Percentiles rank a stretch among this genome's conserved stretches.
Conservation (phyloP, 805 yeast species). For the Ogataea allantospora region DNA sequence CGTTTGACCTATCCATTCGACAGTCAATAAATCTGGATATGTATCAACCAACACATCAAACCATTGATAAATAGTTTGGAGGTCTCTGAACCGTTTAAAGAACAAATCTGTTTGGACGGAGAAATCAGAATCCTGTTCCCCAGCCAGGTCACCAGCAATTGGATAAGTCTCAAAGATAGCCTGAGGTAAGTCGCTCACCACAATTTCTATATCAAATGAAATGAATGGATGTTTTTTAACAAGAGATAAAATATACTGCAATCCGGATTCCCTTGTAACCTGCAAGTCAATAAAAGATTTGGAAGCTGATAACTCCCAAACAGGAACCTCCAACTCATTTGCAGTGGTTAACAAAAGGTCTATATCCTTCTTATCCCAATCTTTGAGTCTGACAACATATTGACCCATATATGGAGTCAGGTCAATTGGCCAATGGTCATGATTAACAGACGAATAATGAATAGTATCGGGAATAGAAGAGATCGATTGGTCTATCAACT, state of each 20-base stretch:
- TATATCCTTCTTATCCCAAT: conserved; percentile 27
- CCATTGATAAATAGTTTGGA: conserved; percentile 73
- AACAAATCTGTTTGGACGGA: conserved; percentile 46
- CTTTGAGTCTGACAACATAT: conserved; percentile 43
- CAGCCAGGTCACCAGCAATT: not conserved
- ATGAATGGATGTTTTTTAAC: conserved; percentile 6
- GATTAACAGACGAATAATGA: conserved; percentile 35
- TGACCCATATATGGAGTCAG: conserved; percentile 41
- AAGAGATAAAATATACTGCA: conserved; percentile 20
- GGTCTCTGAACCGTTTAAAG: conserved; percentile 66
- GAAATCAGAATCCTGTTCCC: conserved; percentile 3
- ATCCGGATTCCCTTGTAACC: conserved; percentile 23
- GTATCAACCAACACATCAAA: conserved; percentile 56
- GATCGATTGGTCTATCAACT: not conserved
- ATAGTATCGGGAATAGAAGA: not conserved
- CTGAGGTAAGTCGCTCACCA: conserved; percentile 58
- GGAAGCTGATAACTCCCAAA: conserved; percentile 49
- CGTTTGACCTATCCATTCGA: conserved; percentile 73
- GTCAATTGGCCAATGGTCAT: conserved; percentile 38
- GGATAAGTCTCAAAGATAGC: conserved; percentile 57
- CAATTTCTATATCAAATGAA: conserved; percentile 35
- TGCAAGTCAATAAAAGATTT: conserved; percentile 49
- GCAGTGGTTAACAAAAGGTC: conserved; percentile 24
- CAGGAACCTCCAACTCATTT: conserved; percentile 25
- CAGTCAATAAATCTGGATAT: conserved; percentile 59